Percentiles rank a stretch among this genome's conserved stretches.
Evolutionary conservation across 768 basidiomycete species (phyloP).

Genomic region (Coprinopsis sp.): DNA sequence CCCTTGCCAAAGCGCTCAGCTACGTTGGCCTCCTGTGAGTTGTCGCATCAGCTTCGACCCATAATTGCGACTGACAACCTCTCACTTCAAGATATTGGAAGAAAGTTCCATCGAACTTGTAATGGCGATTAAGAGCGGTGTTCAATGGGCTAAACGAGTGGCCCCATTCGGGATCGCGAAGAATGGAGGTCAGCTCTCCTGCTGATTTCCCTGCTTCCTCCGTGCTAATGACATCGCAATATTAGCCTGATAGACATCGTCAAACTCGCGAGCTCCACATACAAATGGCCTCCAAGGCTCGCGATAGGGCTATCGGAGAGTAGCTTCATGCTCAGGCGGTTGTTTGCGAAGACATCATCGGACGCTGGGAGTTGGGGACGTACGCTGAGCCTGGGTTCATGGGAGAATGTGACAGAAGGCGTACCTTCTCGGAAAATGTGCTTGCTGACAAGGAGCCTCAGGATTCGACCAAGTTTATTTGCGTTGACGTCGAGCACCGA

Average conservation of each 20-base stretch:
- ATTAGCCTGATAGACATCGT: not conserved
- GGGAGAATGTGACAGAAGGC: not conserved
- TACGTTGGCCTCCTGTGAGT: too few species aligned
- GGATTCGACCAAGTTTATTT: conserved; percentile 29
- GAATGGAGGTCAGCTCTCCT: conserved; percentile 26
- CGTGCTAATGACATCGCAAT: conserved; percentile 8
- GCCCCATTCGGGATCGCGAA: conserved; percentile 33
- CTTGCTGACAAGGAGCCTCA: conserved; percentile 31
- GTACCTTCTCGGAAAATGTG: conserved; percentile 36
- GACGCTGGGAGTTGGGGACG: conserved; percentile 18
- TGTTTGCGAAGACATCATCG: conserved; percentile 33
- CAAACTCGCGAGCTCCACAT: not conserved
- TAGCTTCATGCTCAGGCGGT: conserved; percentile 29
- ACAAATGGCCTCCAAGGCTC: conserved; percentile 24
- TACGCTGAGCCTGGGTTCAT: not conserved
- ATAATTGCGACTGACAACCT: not conserved
- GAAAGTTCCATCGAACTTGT: conserved; percentile 15
- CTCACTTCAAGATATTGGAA: conserved; percentile 24
- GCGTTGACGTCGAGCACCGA: conserved; percentile 21
- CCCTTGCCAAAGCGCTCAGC: conserved; percentile 26
- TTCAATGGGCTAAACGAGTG: conserved; percentile 19
- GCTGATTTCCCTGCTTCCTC: conserved; percentile 20
- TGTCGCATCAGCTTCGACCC: conserved; percentile 10
- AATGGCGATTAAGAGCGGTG: conserved; percentile 22
- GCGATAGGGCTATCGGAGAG: conserved; percentile 22